Conservation (phyloP, 257 asterid species). For the Solanum acaule region DNA sequence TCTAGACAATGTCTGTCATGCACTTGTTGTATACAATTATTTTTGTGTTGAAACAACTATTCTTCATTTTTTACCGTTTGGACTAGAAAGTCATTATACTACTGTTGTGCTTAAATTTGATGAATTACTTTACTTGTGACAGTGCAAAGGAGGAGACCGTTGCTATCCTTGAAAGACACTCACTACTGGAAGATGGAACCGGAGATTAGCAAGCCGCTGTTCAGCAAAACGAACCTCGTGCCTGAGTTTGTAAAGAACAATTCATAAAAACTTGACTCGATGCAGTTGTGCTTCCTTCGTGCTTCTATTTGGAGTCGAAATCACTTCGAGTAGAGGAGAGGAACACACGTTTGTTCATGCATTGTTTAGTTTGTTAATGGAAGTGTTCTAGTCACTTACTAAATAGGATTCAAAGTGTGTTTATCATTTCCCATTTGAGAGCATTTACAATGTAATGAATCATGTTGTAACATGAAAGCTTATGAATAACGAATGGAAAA, state of each 20-base stretch:
- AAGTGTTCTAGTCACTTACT: background rate
- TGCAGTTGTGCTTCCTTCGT: background rate
- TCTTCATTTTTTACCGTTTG: background rate
- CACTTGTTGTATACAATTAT: background rate
- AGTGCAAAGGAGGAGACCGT: constrained; percentile 69
- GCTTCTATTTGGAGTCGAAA: background rate
- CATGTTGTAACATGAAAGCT: background rate
- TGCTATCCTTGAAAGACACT: constrained; percentile 43
- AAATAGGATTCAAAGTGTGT: background rate
- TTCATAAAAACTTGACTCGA: background rate
- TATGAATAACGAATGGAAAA: background rate
- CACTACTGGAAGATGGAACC: constrained; percentile 30
- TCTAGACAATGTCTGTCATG: background rate
- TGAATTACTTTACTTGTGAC: background rate
- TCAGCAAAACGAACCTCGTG: background rate
- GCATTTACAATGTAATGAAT: background rate
- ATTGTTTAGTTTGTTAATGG: background rate
- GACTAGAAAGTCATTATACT: background rate
- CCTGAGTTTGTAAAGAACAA: background rate
- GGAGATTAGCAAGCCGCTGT: background rate
- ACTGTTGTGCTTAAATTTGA: background rate
- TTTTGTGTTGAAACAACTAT: background rate
- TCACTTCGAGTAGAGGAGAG: background rate
- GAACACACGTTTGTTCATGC: background rate
- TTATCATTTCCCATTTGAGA: background rate